phyloP scores from a whole-genome alignment of 1,284 basidiomycete genomes.

The Megacollybia platyphylla region DNA sequence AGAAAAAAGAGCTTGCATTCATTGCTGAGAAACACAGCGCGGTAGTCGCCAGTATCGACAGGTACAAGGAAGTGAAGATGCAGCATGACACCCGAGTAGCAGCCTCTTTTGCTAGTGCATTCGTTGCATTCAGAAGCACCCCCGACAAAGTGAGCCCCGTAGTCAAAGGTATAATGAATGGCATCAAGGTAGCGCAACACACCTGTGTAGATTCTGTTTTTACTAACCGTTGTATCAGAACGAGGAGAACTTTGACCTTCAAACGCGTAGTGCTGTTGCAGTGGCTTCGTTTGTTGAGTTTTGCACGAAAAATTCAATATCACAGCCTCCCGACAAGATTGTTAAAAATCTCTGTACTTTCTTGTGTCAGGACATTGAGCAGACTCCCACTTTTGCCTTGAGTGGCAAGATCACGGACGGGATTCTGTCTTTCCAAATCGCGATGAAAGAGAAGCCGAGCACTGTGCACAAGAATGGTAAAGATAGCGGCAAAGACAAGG shows the following conservation, averaged over 20 bases:
- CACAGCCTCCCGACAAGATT: slow-evolving; percentile 79
- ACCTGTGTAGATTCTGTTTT: not conserved
- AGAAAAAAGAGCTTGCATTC: slow-evolving; percentile 65
- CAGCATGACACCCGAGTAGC: slow-evolving; percentile 83
- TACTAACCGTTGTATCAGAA: slow-evolving; percentile 34
- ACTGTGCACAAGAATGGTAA: slow-evolving; percentile 24
- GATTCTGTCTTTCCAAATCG: slow-evolving; percentile 63
- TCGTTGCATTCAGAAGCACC: slow-evolving; percentile 74
- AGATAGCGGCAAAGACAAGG: slow-evolving; percentile 25
- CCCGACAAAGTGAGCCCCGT: slow-evolving; percentile 94
- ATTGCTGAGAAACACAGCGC: slow-evolving; percentile 73
- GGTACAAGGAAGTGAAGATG: slow-evolving; percentile 75
- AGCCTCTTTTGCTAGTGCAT: slow-evolving; percentile 83
- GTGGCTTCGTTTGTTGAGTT: slow-evolving; percentile 85
- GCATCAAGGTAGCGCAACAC: slow-evolving; percentile 66
- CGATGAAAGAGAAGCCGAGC: slow-evolving; percentile 15
- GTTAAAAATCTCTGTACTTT: slow-evolving; percentile 97
- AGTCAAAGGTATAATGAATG: slow-evolving; percentile 96
- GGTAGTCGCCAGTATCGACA: slow-evolving; percentile 68
- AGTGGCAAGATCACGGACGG: slow-evolving; percentile 51
- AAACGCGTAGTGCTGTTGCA: slow-evolving; percentile 79
- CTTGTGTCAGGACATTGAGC: slow-evolving; percentile 82
- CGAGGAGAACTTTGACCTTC: slow-evolving; percentile 84
- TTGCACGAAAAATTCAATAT: slow-evolving; percentile 57
- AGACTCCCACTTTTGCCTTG: slow-evolving; percentile 82